phyloP scores from a whole-genome alignment of 2,329 filamentous ascomycete species.

The Trichophyton benhamiae region DNA sequence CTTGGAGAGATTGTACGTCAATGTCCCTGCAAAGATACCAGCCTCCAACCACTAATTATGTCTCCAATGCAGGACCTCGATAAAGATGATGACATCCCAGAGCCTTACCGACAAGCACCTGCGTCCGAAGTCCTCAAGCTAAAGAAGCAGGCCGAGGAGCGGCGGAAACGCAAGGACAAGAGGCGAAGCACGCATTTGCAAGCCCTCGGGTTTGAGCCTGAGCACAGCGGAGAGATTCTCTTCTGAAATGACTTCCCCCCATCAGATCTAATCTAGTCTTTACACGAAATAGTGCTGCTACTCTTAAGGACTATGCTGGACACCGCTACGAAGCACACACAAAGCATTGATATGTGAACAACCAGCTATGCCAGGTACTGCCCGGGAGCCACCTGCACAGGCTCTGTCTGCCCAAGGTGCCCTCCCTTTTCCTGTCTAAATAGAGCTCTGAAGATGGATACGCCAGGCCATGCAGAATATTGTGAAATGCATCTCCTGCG shows the following conservation, averaged over 20 bases:
- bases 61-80: conserved; percentile 58
- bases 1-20: conserved; percentile 67
- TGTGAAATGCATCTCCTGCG: conserved; percentile 37
- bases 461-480: conserved; percentile 36
- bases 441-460: conserved; percentile 6
- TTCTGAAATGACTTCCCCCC: conserved; percentile 36
- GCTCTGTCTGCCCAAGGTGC: neutral
- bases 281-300: neutral
- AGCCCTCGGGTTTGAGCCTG: conserved; percentile 74
- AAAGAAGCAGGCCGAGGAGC: conserved; percentile 57
- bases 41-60: neutral
- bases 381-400: neutral
- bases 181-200: conserved; percentile 57
- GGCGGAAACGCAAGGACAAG: conserved; percentile 63
- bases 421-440: neutral
- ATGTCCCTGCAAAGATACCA: neutral
- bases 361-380: neutral
- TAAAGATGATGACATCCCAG: conserved; percentile 76
- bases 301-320: neutral
- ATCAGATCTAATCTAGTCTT: too few relatives aligned
- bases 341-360: neutral
- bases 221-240: conserved; percentile 64
- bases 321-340: neutral
- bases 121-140: conserved; percentile 58
- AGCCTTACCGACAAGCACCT: conserved; percentile 54